Evolutionary conservation across 2,329 filamentous ascomycete species (phyloP).

Genomic region (Diaporthe helianthi): DNA sequence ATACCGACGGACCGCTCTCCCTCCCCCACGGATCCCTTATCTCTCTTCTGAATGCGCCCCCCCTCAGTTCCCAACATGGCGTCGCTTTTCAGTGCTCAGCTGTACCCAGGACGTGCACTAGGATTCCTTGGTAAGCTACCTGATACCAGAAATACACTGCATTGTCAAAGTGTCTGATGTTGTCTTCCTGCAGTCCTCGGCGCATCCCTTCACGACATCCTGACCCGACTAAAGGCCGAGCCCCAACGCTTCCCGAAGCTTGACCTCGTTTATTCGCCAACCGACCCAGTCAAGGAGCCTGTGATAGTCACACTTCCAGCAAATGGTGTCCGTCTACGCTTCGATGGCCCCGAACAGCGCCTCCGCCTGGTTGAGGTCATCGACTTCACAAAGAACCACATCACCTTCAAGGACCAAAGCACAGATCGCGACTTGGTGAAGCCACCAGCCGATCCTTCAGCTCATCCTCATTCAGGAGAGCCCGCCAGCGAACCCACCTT

Average conservation of each 20-base stretch:
- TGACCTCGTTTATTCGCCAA: constrained; percentile 81
- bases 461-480: constrained; percentile 29
- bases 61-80: constrained; percentile 12
- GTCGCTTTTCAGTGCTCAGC: constrained; percentile 65
- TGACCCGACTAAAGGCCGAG: constrained; percentile 88
- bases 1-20: too few relatives aligned
- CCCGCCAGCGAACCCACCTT: constrained; percentile 74
- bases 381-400: constrained; percentile 84
- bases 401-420: constrained; percentile 76
- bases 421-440: constrained; percentile 79
- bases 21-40: background rate
- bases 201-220: constrained; percentile 86
- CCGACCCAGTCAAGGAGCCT: constrained; percentile 75
- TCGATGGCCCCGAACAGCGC: constrained; percentile 92
- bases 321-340: constrained; percentile 89
- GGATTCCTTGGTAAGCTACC: constrained; percentile 60
- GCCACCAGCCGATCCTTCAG: constrained; percentile 49
- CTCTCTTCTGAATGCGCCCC: background rate
- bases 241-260: constrained; percentile 83
- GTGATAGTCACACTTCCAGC: constrained; percentile 78
- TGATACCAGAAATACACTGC: background rate
- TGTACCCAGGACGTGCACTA: constrained; percentile 70
- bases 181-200: constrained; percentile 71
- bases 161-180: constrained; percentile 13
- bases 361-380: constrained; percentile 88